Base-by-base conservation (phyloP, 495 filamentous ascomycete species). In the Penicillium argentinense region DNA sequence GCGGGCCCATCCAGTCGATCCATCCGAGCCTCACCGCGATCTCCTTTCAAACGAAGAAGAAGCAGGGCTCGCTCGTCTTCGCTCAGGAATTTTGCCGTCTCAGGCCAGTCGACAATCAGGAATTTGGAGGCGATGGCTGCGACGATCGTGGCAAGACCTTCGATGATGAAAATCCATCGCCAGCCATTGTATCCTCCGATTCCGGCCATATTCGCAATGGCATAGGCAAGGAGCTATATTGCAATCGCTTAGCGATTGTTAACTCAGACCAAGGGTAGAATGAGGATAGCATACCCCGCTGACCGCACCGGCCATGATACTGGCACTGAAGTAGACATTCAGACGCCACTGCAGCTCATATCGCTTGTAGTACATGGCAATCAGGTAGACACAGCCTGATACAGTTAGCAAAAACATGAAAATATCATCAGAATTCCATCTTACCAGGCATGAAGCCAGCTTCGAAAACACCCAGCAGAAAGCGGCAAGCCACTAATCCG, bases 111-210 rank as follows among this genome's bases (percentile, higher is more conserved):
- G 8, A 75, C 72, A 6, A 85, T 74, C 17, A 82, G 26, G 39
- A 77, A 80, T 13, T 72, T 72, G 25, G 76, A 61, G n/a, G 59
- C 32, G 11, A 72, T 42, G 4, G 76, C 76, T 6, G 79, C 26
- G 19, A 63, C 49, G 2, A 74, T 60, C 0, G 84, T 84, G 16
- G 68, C 56, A 4, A 75, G 56, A 8, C 81, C 83, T 64, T 87
- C 84, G 36, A 87, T 65, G 47, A 87, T 84, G 57, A 86, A 87
- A 33, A 87, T 85, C 83, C 83, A 85, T n/a, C 68, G 60, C 77
- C 78, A 61, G 42, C 71, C 68, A 59, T 63, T 25, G 16, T 62
- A 76, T 12, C 79, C 76, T 5, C 57, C 63, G 9, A 75, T 57
- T 5, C 78, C 79, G 26, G 79, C 68, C 62, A 88, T 78, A 12